Conservation (phyloP, 768 basidiomycete genomes). For the Hygrophoropsis aurantiaca region DNA sequence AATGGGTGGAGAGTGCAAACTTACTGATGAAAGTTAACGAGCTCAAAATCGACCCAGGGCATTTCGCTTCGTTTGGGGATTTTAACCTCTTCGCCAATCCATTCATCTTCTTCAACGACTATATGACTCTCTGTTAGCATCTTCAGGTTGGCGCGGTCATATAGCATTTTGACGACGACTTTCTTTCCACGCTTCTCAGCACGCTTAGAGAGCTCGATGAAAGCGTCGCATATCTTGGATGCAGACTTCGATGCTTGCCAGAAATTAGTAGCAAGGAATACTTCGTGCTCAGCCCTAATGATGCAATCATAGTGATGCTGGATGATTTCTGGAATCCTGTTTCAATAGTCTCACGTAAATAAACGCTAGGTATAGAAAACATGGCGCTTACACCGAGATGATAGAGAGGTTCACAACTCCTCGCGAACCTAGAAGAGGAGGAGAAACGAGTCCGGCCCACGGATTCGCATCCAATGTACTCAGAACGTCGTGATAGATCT, state of each 20-base stretch:
- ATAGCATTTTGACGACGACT: conserved; percentile 66
- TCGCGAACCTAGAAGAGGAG: conserved; percentile 59
- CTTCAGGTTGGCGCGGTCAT: conserved; percentile 63
- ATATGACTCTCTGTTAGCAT: conserved; percentile 49
- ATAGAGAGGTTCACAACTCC: conserved; percentile 64
- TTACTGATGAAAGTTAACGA: conserved; percentile 53
- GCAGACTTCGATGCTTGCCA: conserved; percentile 54
- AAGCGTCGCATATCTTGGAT: conserved; percentile 47
- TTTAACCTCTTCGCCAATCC: conserved; percentile 44
- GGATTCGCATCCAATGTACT: conserved; percentile 56
- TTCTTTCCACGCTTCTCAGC: conserved; percentile 44
- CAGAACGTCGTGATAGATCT: conserved; percentile 67
- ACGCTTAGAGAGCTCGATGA: conserved; percentile 51
- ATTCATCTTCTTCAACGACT: conserved; percentile 44
- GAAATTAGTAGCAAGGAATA: conserved; percentile 69
- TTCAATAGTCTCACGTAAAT: no score
- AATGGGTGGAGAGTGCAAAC: background rate
- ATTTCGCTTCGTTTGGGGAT: conserved; percentile 56
- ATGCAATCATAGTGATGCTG: conserved; percentile 66
- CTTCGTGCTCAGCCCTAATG: conserved; percentile 58
- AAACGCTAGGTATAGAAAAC: no score
- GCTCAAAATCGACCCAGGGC: conserved; percentile 58
- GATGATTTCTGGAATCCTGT: conserved; percentile 71
- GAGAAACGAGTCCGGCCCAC: conserved; percentile 56
- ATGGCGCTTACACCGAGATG: conserved; percentile 47